Evolutionary conservation across 1,139 yeast species (phyloP), one percentile per base, ranked within the genome.

Genomic region (Yamadazyma triangularis): DNA sequence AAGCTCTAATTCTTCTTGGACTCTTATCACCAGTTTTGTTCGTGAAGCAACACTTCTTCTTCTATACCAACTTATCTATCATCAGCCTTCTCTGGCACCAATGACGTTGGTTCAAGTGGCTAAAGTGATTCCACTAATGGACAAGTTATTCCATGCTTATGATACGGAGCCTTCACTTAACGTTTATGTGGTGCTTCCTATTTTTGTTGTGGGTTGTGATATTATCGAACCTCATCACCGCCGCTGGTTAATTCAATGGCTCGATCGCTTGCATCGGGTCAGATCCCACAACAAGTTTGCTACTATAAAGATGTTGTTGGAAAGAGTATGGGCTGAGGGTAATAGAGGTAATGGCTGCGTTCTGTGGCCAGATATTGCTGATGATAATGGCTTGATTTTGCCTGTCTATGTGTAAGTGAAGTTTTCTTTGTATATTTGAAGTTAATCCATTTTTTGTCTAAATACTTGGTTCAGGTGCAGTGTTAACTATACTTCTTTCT

Each of bases 321-420:
- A 19, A 24, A 13, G n/a, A 25, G 26, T 24, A 13, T 27, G 32
- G 32, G 20, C 23, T n/a, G 19, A 23, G 4, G 23, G 28, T 28
- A 11, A 11, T 10, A 16, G 18, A 24, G 34, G 27, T 10, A 23
- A 23, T 16, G 24, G 25, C 5, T 28, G 25, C 16, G 27, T 31
- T 10, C 13, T 28, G 10, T 31, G 34, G 34, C 31, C 31, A 13
- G 32, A 31, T 8, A 10, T 31, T 10, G 34, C 34, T 12, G 34
- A 31, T 19, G 26, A 23, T 6, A 20, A 23, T n/a, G 34, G 34
- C 11, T 14, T 28, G 10, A 24, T 31, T 13, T 19, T 31, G 24
- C 34, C 31, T 12, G 12, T 28, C 12, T 31, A 31, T 11, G 31
- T 27, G 8, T 27, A 22, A 16, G n/a, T n/a, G n/a, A n/a, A n/a